Base-by-base conservation (phyloP, 768 basidiomycete species). In the Kwoniella mangroviensis region DNA sequence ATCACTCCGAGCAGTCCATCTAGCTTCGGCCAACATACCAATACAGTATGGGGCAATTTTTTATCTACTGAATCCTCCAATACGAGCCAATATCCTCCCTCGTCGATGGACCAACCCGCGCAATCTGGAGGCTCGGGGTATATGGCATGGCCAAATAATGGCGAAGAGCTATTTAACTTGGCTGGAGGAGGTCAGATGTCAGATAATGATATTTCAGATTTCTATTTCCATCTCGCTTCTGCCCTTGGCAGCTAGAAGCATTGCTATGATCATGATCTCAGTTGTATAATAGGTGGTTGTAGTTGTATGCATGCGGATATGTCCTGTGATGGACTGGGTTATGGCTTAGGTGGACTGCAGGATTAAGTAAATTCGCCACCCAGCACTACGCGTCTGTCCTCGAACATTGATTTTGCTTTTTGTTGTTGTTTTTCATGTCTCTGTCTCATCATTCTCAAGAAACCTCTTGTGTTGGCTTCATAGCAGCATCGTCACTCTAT, bases 181-280 rank as follows among this genome's bases (percentile, higher is more conserved):
- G 24, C 54, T n/a, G 63, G 54, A 41, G 54, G 40, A 21, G n/a
- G 63, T 4, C 63, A 65, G 26, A 55, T 65, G 52, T 42, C 63
- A 12, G 63, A 65, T 65, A 56, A 65, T n/a, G 63, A 52, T 15
- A 56, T 42, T 41, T 65, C 63, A 5, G 54, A 65, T 56, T 65
- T 55, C 49, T 65, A 65, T 43, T 65, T 65, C 63, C 54, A 56
- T 55, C 63, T 65, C 40, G 63, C 63, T 21, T 65, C 63, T 41
- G 63, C 63, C 21, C n/a, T 65, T 7, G 63, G 63, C 21, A 56
- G 63, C 34, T 65, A 65, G 58, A 42, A 34, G 9, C 9, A 12
- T 54, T 21, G 21, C 9, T 12, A 54, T n/a, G 17, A 54, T 9
- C 3, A 12, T n/a, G 7, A 11, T 24, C 17, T 4, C 22, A 22